These are phyloP conservation scores for Bipolaris gigantea DNA, from an alignment of 2,329 filamentous ascomycete species.

Conservation along the genomic window DNA sequence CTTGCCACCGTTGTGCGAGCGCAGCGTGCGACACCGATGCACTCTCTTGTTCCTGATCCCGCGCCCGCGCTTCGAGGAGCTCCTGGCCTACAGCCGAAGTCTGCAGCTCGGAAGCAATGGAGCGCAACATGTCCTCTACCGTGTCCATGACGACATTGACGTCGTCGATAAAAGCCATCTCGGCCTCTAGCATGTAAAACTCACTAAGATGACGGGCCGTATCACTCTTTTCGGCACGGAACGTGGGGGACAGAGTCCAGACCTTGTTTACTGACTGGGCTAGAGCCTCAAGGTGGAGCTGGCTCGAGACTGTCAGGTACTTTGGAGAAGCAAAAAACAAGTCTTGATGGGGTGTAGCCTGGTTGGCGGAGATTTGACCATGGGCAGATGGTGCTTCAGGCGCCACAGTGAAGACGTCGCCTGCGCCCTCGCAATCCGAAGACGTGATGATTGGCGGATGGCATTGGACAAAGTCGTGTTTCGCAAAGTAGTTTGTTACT, in stretches of 20 bases:
- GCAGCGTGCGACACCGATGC: slow-evolving; percentile 50
- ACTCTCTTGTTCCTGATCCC: slow-evolving; percentile 41
- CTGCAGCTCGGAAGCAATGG: slow-evolving; percentile 55
- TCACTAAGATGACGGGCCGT: slow-evolving; percentile 93
- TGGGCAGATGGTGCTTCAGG: slow-evolving; percentile 30
- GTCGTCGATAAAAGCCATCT: slow-evolving; percentile 75
- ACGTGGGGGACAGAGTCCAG: slow-evolving; percentile 92
- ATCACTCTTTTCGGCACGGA: slow-evolving; percentile 81
- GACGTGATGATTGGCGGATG: slow-evolving; percentile 95
- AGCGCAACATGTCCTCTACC: slow-evolving; percentile 76
- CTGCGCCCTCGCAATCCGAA: slow-evolving; percentile 94
- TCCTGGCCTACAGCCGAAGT: slow-evolving; percentile 58
- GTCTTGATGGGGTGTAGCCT: slow-evolving; percentile 31
- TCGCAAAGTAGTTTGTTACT: slow-evolving; percentile 74
- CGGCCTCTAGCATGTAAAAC: slow-evolving; percentile 98
- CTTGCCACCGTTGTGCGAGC: slow-evolving; percentile 71
- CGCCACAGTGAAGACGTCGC: slow-evolving; percentile 80
- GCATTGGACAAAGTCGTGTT: slow-evolving; percentile 73
- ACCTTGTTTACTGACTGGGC: slow-evolving; percentile 86
- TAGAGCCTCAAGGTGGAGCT: slow-evolving; percentile 91
- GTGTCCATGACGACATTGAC: slow-evolving; percentile 74
- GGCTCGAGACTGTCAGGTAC: slow-evolving; percentile 92
- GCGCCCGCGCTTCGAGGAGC: slow-evolving; percentile 53
- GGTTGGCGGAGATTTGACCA: slow-evolving; percentile 20
- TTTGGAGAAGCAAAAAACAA: slow-evolving; percentile 85